Evolutionary conservation across 2,329 filamentous ascomycete genomes (phyloP).

Genomic region (Raffaelea arxii): DNA sequence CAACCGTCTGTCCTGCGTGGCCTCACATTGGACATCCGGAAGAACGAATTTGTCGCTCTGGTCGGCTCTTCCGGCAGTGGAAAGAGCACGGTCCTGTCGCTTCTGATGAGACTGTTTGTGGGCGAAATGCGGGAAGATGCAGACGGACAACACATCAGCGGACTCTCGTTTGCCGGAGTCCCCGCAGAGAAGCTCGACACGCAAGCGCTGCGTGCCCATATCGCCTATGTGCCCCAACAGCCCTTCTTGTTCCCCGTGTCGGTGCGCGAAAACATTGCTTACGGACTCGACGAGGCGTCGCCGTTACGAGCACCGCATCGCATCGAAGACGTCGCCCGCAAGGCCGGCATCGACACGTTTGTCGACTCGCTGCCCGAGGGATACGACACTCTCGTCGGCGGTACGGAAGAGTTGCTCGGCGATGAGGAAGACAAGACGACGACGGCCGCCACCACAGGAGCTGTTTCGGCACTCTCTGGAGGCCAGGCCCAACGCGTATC

Average conservation of each 20-base stretch:
- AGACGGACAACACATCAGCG: slow-evolving; percentile 4
- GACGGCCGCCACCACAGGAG: neutral
- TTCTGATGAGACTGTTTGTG: slow-evolving; percentile 64
- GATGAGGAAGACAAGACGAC: neutral
- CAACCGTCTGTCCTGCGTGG: slow-evolving; percentile 44
- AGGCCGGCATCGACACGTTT: slow-evolving; percentile 66
- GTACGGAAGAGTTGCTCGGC: slow-evolving; percentile 50
- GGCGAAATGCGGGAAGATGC: slow-evolving; percentile 1
- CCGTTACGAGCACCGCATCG: slow-evolving; percentile 33
- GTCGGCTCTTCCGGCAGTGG: slow-evolving; percentile 83
- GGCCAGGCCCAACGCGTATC: slow-evolving; percentile 76
- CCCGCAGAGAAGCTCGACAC: slow-evolving; percentile 52
- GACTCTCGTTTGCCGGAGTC: slow-evolving; percentile 48
- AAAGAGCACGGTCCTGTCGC: slow-evolving; percentile 72
- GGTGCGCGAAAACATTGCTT: slow-evolving; percentile 72
- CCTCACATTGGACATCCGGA: slow-evolving; percentile 54
- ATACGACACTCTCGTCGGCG: slow-evolving; percentile 66
- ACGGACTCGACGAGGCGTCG: slow-evolving; percentile 55
- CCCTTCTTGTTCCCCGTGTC: slow-evolving; percentile 70
- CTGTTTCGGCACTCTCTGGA: slow-evolving; percentile 53
- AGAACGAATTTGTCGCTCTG: slow-evolving; percentile 62
- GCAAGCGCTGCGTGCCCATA: slow-evolving; percentile 45
- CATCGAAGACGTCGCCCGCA: slow-evolving; percentile 41
- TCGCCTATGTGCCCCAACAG: slow-evolving; percentile 60
- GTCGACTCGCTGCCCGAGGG: slow-evolving; percentile 60